Evolutionary conservation across 371 early-diverging fungal species (phyloP), one percentile per base, ranked within the genome.

Genomic region (Apophysomyces sp.): DNA sequence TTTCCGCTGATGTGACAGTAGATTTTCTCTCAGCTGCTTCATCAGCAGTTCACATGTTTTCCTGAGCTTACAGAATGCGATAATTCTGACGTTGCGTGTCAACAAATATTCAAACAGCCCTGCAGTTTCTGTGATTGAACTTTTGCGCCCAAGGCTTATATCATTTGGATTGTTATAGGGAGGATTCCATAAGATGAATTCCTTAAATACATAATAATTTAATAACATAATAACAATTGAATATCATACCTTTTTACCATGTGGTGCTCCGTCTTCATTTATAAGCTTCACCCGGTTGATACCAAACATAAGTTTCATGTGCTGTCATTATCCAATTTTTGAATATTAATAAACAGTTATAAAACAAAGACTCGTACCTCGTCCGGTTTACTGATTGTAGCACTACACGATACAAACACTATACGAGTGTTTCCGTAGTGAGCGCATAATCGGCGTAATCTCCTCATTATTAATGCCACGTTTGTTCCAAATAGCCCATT

Each of bases 401-500:
- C 82, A 57, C 80, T 80, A 62, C 92, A 92, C 4, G 87, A 78
- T 27, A 93, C 71, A 61, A 89, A 88, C 60, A 75, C 80, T 8
- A 88, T 64, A 0, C 41, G 15, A 6, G 64, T 51, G 52, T 89
- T 86, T 8, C 76, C 82, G 55, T 68, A 68, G 26, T 71, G 53
- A n/a, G 57, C 41, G 54, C 84, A 86, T 15, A 93, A 30, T 1
- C 94, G 78, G 13, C 76, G 66, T 37, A 93, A 58, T 11, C 94
- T 68, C 4, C 89, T 73, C 74, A 94, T 71, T 9, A 93, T 83
- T 30, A 87, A 67, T 0, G 87, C 80, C 2, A 85, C 70, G 49
- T 94, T 89, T 12, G 84, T 72, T 7, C 94, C 94, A 68, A 93
- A 88, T 6, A 74, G 52, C 1, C 82, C 86, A 40, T 85, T 72